phyloP scores from a whole-genome alignment of 139 green algal species.

The Tetradesmus obliquus region DNA sequence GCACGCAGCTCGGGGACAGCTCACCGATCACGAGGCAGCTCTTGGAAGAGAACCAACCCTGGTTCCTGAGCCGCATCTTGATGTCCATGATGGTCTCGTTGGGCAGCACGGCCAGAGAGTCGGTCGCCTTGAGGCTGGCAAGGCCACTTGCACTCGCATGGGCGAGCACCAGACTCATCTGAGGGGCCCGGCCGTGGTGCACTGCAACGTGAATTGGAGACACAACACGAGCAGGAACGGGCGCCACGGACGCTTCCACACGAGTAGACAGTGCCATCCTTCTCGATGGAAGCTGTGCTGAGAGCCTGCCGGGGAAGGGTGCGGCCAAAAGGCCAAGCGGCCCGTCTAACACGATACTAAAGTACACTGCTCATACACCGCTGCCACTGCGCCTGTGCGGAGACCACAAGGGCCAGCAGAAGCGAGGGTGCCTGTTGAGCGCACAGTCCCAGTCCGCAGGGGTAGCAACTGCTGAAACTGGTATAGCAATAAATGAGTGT shows the following conservation, averaged over 20 bases:
- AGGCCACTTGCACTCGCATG: neutral
- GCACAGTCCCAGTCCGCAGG: neutral
- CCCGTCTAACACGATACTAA: neutral
- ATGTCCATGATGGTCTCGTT: constrained; percentile 28
- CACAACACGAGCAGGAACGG: neutral
- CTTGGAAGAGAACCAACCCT: constrained; percentile 16
- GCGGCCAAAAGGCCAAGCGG: neutral
- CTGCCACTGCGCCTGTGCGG: neutral
- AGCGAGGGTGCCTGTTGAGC: neutral
- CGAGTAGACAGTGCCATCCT: constrained; percentile 12
- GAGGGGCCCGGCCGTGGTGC: neutral
- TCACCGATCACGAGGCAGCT: constrained; percentile 32
- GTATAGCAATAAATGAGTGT: neutral
- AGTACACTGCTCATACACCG: neutral
- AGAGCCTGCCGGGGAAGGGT: neutral
- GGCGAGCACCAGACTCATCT: neutral
- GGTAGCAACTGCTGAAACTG: neutral
- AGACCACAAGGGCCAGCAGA: neutral
- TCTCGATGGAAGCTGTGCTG: neutral
- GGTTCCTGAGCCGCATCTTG: constrained; percentile 17
- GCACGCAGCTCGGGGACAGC: neutral
- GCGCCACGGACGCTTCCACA: neutral
- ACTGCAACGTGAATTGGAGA: neutral
- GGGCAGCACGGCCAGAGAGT: constrained; percentile 26
- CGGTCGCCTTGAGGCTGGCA: neutral